Percentiles rank a stretch among this genome's conserved stretches.
Evolutionary conservation across 106 monocot species (phyloP).

Genomic region (Dioscorea alata): DNA sequence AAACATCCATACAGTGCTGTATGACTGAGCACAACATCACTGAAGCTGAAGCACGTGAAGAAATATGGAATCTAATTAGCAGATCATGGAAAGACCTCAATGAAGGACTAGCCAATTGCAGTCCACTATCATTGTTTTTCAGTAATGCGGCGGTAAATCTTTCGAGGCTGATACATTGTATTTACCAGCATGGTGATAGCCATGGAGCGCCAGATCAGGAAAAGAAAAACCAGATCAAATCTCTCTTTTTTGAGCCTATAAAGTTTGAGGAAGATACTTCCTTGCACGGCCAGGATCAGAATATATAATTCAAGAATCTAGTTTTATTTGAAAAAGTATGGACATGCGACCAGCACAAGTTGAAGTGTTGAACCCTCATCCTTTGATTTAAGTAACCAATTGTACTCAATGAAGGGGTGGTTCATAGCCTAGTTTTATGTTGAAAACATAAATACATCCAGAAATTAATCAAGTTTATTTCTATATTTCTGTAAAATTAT

Average conservation of each 20-base stretch:
- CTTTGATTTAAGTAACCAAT: no score
- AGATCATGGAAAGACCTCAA: slow-evolving; percentile 37
- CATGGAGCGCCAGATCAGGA: slow-evolving; percentile 27
- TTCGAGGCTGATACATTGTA: slow-evolving; percentile 23
- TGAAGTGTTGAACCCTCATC: no score
- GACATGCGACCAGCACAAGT: no score
- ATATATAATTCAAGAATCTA: no score
- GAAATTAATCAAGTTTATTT: no score
- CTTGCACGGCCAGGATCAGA: no score
- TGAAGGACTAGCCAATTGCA: slow-evolving; percentile 3
- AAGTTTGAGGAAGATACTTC: not conserved
- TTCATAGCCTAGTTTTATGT: no score
- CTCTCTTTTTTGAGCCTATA: slow-evolving; percentile 22
- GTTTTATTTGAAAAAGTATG: no score
- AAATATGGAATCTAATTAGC: slow-evolving; percentile 12
- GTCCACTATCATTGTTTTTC: slow-evolving; percentile 12
- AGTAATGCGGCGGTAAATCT: slow-evolving; percentile 27
- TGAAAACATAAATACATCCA: no score
- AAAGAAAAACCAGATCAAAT: slow-evolving; percentile 20
- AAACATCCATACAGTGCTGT: slow-evolving; percentile 38
- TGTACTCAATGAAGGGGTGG: no score
- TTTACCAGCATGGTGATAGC: slow-evolving; percentile 40
- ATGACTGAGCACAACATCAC: slow-evolving; percentile 31
- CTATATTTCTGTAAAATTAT: no score
- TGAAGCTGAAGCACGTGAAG: slow-evolving; percentile 19